Evolutionary conservation across 148 eudicot species (phyloP).

Genomic region (Rhododendron ovatum): DNA sequence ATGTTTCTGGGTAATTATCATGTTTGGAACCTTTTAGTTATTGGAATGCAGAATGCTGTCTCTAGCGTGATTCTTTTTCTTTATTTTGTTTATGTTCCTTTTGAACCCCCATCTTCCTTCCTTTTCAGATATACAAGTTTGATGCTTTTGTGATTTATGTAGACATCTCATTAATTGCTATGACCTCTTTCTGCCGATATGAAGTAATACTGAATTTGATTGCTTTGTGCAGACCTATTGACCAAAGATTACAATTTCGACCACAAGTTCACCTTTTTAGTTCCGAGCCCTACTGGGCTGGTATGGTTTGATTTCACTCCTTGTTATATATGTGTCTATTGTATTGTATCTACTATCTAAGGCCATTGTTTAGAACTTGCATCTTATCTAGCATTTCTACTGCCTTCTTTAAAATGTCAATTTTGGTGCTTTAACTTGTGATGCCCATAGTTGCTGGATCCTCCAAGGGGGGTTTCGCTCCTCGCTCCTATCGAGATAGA

Average conservation of each 20-base stretch:
- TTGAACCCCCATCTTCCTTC: neutral
- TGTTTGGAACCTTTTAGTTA: neutral
- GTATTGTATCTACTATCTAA: too few relatives aligned
- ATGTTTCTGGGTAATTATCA: neutral
- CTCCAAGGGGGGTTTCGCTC: neutral
- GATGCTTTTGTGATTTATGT: neutral
- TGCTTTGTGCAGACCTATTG: constrained; percentile 63
- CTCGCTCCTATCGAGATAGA: neutral
- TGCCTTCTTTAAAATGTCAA: neutral
- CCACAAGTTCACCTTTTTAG: constrained; percentile 61
- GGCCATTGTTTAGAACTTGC: neutral
- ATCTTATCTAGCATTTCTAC: neutral
- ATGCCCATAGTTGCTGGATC: neutral
- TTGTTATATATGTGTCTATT: neutral
- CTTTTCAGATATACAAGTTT: neutral
- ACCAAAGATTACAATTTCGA: constrained; percentile 83
- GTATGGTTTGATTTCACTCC: constrained; percentile 33
- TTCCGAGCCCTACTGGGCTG: constrained; percentile 76
- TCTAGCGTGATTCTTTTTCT: neutral
- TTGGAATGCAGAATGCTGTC: neutral
- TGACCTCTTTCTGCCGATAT: neutral
- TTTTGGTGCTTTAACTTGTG: neutral
- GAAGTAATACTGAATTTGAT: neutral
- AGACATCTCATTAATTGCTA: neutral
- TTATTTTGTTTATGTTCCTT: neutral